Conservation (phyloP, 257 asterid species). For the Solanum etuberosum region DNA sequence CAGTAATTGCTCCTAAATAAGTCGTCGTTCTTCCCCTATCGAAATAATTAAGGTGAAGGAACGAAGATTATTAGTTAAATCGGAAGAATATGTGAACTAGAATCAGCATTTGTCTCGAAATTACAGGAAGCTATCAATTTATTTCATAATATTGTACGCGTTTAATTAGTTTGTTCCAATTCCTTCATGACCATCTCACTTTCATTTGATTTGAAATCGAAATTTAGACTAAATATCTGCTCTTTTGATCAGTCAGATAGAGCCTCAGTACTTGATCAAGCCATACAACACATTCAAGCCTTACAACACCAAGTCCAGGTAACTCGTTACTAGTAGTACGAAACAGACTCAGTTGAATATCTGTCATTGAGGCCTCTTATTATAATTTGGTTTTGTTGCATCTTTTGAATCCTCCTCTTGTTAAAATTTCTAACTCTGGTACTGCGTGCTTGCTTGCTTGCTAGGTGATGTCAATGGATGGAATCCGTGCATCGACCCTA, state of each 20-base stretch:
- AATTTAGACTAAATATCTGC: too few species aligned
- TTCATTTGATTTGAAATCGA: not conserved
- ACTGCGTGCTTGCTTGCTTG: not conserved
- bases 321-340: not conserved
- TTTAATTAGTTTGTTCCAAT: not conserved
- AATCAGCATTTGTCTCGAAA: not conserved
- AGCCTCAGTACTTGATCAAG: not conserved
- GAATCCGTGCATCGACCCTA: not conserved
- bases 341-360: not conserved
- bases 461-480: not conserved
- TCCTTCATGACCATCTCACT: fast-evolving
- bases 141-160: not conserved
- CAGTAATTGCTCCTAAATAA: too few species aligned
- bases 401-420: not conserved
- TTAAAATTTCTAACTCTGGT: not conserved
- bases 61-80: not conserved
- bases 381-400: not conserved
- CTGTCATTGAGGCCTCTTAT: not conserved
- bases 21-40: not conserved
- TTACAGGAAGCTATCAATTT: not conserved
- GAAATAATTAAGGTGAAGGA: not conserved
- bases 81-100: not conserved
- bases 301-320: not conserved
- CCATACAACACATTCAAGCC: not conserved
- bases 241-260: not conserved